These are phyloP conservation scores for Lichtheimia ornata DNA, from an alignment of 371 early-diverging fungal species.

Conservation along the genomic window DNA sequence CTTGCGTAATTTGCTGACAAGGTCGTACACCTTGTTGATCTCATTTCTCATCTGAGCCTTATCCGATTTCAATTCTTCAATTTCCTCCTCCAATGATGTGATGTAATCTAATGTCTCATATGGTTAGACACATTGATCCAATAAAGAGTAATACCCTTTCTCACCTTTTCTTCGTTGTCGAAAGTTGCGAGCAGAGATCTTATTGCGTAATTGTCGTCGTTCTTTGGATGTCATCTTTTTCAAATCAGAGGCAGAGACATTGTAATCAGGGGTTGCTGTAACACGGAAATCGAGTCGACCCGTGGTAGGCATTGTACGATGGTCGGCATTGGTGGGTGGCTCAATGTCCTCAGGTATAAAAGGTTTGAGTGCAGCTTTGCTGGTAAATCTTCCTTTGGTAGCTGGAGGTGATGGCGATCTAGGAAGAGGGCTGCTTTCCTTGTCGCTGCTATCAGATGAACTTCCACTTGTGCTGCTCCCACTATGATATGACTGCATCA, in stretches of 20 bases:
- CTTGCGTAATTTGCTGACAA: slow-evolving; percentile 26
- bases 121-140: not conserved
- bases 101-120: slow-evolving; percentile 65
- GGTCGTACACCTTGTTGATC: slow-evolving; percentile 31
- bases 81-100: slow-evolving; percentile 64
- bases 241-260: slow-evolving; percentile 32
- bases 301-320: slow-evolving; percentile 11
- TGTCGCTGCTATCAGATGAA: not conserved
- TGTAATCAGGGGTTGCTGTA: slow-evolving; percentile 1
- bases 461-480: not conserved
- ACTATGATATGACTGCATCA: not conserved
- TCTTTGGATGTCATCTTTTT: slow-evolving; percentile 77
- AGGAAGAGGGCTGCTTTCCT: not conserved
- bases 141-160: not conserved
- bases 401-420: no score
- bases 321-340: not conserved
- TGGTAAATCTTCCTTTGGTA: not conserved
- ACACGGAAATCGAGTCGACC: slow-evolving; percentile 19
- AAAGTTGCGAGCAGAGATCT: slow-evolving; percentile 88
- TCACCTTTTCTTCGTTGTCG: slow-evolving; percentile 85
- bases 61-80: slow-evolving; percentile 48
- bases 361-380: not conserved
- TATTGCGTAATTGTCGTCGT: slow-evolving; percentile 84
- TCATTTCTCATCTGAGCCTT: slow-evolving; percentile 57
- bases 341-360: not conserved